Base-by-base conservation (phyloP, 2,329 filamentous ascomycete genomes). In the Fusarium sp. region DNA sequence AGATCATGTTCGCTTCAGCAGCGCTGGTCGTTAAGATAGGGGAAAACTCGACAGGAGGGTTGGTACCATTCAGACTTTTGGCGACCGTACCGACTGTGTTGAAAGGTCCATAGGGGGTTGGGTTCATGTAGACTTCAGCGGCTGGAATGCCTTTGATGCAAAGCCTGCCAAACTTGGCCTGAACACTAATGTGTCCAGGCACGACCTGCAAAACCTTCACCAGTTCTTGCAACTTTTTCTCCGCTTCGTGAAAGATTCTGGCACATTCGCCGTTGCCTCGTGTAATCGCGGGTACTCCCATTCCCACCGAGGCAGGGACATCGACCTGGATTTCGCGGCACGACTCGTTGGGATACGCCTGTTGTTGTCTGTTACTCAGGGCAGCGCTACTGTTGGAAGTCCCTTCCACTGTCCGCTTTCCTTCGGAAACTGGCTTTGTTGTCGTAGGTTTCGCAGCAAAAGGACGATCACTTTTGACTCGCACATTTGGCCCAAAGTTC, bases 121-220 rank as follows among this genome's bases (percentile, higher is more conserved):
- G 49, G 32, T 16, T 69, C 71, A 30, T 48, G 32, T 73, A 62
- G 30, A 78, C 73, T 8, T 70, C 24, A 14, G 61, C 56, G 16
- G 59, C 62, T 7, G 40, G 52, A 14, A 70, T 25, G 11, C 76
- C 60, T 27, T 71, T 75, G 34, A 77, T 40, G 49, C 76, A 78
- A 11, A 78, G 59, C 5, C 78, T 75, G 3, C 78, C 78, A 46
- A 79, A 76, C 16, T 67, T 67, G 30, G 75, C 59, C 41, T 74
- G 65, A 11, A 79, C 44, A 8, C 60, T 67, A 16, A 78, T 37
- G 10, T 57, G 52, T 2, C 78, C 78, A 9, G 78, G 74, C 0
- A 62, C 64, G 10, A 71, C 37, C 48, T 72, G 68, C 18, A 79
- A 46, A 9, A 75, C 30, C 9, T 57, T 53, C 4, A 74, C 45